These are phyloP conservation scores for Gamsiella multidivaricata DNA, from an alignment of 192 early-diverging fungal genomes.

Conservation along the genomic window DNA sequence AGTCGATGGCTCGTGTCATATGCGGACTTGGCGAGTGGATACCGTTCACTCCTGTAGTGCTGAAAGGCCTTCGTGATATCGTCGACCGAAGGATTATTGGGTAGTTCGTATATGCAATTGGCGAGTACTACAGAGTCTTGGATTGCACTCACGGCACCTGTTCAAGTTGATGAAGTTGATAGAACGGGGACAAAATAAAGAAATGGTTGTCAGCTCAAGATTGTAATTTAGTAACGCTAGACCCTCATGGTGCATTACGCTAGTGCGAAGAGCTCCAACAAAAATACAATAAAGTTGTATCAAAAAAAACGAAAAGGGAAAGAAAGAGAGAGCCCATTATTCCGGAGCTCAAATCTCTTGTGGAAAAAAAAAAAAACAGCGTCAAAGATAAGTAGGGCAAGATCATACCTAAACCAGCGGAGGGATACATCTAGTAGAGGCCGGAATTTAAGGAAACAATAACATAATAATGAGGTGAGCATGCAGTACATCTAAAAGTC, in stretches of 20 bases:
- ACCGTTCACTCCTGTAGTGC: slow-evolving; percentile 21
- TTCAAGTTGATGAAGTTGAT: too few relatives aligned
- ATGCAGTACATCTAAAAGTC: too few relatives aligned
- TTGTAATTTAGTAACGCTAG: too few relatives aligned
- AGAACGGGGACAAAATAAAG: slow-evolving; percentile 2
- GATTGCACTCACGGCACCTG: slow-evolving; percentile 33
- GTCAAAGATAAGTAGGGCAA: too few relatives aligned
- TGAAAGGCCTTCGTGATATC: slow-evolving; percentile 19
- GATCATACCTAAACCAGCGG: slow-evolving; percentile 34
- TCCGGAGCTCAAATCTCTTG: too few relatives aligned
- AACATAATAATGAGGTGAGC: neutral
- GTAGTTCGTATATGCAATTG: slow-evolving; percentile 33
- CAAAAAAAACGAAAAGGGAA: neutral
- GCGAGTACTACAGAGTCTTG: slow-evolving; percentile 18
- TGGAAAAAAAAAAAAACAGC: too few relatives aligned
- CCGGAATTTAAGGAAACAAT: neutral
- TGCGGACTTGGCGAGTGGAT: slow-evolving; percentile 19
- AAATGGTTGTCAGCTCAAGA: neutral
- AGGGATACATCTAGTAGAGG: slow-evolving; percentile 24
- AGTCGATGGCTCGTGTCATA: slow-evolving; percentile 37
- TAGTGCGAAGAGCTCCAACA: too few relatives aligned
- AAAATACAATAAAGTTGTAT: neutral
- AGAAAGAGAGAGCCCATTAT: neutral
- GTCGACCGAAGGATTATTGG: slow-evolving; percentile 7
- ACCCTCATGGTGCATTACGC: neutral